Percentiles rank a stretch among this genome's conserved stretches.
These are phyloP conservation scores for Fusarium newnesense DNA, from an alignment of 2,329 filamentous ascomycete species.

Conservation along the genomic window DNA sequence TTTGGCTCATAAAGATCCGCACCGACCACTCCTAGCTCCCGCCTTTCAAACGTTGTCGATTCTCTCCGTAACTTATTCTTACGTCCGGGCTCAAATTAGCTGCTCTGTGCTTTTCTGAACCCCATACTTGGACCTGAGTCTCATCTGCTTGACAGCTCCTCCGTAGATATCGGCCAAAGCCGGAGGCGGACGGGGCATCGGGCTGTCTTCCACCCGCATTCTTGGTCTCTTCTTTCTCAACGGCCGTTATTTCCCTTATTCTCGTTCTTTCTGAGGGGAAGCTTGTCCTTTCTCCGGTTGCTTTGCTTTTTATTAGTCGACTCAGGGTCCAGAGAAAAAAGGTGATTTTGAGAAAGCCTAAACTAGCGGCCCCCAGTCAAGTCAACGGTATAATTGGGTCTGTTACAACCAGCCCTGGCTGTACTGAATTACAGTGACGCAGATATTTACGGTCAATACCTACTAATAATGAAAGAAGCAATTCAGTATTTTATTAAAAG, in stretches of 20 bases:
- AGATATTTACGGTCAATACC: neutral
- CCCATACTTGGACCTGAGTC: neutral
- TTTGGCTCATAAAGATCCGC: constrained; percentile 18
- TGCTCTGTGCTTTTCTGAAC: neutral
- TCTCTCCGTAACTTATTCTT: constrained; percentile 1
- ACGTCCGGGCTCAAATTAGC: constrained; percentile 12
- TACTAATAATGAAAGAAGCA: neutral
- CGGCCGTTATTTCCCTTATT: neutral
- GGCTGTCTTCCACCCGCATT: neutral
- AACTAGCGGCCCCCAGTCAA: neutral
- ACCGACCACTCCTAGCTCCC: constrained; percentile 30
- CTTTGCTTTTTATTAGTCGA: constrained; percentile 42
- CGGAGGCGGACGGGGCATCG: constrained; percentile 15
- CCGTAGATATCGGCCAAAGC: constrained; percentile 37
- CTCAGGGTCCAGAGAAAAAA: constrained; percentile 30
- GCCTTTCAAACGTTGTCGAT: constrained; percentile 6
- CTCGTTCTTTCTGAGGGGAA: constrained; percentile 5
- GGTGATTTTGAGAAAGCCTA: constrained; percentile 23
- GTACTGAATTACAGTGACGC: constrained; percentile 28
- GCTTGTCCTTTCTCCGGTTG: constrained; percentile 14
- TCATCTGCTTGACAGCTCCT: neutral
- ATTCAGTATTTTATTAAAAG: neutral
- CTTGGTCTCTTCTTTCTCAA: neutral
- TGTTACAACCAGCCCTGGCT: constrained; percentile 1
- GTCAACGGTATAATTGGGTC: neutral